These are phyloP conservation scores for Craspedostauros australis DNA, from an alignment of 108 stramenopile genomes.

Conservation along the genomic window DNA sequence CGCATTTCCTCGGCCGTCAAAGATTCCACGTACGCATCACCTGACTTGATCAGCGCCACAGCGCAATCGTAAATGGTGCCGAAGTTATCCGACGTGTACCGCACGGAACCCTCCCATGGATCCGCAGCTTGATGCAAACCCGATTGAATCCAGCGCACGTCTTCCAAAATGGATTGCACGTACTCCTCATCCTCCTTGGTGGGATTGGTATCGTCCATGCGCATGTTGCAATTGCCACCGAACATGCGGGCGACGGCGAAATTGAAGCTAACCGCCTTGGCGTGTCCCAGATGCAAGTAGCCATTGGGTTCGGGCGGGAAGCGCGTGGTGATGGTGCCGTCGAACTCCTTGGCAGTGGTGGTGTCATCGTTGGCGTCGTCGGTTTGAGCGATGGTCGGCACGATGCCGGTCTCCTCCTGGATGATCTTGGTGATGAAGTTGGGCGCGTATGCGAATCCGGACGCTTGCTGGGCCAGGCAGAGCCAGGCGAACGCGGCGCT, in stretches of 20 bases:
- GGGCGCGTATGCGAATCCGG: constrained; percentile 75
- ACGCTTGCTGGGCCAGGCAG: not conserved
- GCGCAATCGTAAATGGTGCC: constrained; percentile 79
- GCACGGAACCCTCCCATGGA: constrained; percentile 70
- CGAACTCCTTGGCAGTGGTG: constrained; percentile 1
- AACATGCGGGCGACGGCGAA: constrained; percentile 83
- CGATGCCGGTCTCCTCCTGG: constrained; percentile 50
- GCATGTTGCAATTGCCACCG: constrained; percentile 77
- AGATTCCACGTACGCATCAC: constrained; percentile 85
- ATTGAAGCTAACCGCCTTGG: constrained; percentile 85
- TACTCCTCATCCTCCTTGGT: constrained; percentile 83
- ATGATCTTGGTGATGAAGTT: constrained; percentile 89
- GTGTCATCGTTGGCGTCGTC: not conserved
- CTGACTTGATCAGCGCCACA: constrained; percentile 58
- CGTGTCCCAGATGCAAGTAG: constrained; percentile 98
- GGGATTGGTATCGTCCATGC: constrained; percentile 92
- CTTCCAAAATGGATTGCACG: constrained; percentile 80
- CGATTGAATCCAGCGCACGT: constrained; percentile 81
- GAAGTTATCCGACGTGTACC: constrained; percentile 84
- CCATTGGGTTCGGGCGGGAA: constrained; percentile 99
- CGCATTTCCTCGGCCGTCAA: constrained; percentile 82
- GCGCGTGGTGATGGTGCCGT: constrained; percentile 68
- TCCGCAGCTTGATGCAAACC: constrained; percentile 22
- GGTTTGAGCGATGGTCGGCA: constrained; percentile 24
- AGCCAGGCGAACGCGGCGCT: not conserved